These are phyloP conservation scores for Chaetothyriales sp. DNA, from an alignment of 2,329 filamentous ascomycete species.

Conservation along the genomic window DNA sequence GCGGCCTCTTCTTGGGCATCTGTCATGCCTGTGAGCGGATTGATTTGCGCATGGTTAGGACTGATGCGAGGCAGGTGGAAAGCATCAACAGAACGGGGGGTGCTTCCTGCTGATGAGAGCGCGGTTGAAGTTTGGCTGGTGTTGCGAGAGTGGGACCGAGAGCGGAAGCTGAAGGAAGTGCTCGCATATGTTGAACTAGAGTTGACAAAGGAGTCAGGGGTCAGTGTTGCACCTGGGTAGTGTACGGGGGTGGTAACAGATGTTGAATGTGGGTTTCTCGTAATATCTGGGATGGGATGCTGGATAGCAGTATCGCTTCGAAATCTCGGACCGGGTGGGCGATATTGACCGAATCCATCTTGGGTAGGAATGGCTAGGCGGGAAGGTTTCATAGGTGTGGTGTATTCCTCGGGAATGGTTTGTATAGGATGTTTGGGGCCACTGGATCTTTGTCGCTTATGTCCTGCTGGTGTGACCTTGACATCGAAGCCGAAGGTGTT, in stretches of 20 bases:
- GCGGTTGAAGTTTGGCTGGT: constrained; percentile 21
- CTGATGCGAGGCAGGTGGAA: constrained; percentile 44
- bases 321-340: constrained; percentile 28
- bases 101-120: constrained; percentile 40
- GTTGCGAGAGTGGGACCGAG: constrained; percentile 16
- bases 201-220: constrained; percentile 5
- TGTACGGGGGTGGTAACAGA: constrained; percentile 12
- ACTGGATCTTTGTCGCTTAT: constrained; percentile 19
- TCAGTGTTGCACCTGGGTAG: constrained; percentile 11
- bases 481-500: constrained; percentile 34
- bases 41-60: constrained; percentile 35
- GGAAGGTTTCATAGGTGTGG: constrained; percentile 19
- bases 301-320: constrained; percentile 38
- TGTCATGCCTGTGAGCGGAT: constrained; percentile 44
- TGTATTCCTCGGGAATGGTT: constrained; percentile 20
- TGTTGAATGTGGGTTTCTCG: constrained; percentile 6
- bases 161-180: constrained; percentile 8
- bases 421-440: constrained; percentile 19
- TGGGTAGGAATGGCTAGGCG: constrained; percentile 32
- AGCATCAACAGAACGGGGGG: constrained; percentile 68
- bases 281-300: constrained; percentile 21
- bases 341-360: constrained; percentile 22
- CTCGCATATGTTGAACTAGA: constrained; percentile 8
- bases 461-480: constrained; percentile 11
- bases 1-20: constrained; percentile 60